Percentiles rank a stretch among this genome's conserved stretches.
These are phyloP conservation scores for Crithidia sp. DNA, from an alignment of 208 protist genomes.

Conservation along the genomic window DNA sequence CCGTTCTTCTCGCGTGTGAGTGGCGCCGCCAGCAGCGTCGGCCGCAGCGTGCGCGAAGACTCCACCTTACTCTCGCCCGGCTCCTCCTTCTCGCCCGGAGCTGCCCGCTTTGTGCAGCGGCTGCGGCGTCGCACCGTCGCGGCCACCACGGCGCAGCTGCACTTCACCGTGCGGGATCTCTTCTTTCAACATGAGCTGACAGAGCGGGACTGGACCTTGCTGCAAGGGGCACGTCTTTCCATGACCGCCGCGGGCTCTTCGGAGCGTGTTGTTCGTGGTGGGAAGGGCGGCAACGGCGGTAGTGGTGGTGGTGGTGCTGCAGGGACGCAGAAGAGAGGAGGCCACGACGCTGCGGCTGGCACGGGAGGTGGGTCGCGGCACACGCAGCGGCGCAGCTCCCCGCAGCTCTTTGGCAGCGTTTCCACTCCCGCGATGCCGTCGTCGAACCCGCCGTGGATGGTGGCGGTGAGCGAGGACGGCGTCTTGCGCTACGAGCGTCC, in stretches of 20 bases:
- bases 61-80: constrained; percentile 25
- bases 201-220: constrained; percentile 7
- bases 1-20: constrained; percentile 25
- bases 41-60: constrained; percentile 32
- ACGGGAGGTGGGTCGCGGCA: too few species aligned
- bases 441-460: constrained; percentile 11
- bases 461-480: constrained; percentile 29
- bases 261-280: not conserved
- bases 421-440: not conserved
- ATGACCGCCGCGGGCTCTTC: not conserved
- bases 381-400: constrained; percentile 2
- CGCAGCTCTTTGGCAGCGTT: not conserved
- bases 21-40: not conserved
- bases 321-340: not conserved
- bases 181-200: constrained; percentile 7
- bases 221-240: constrained; percentile 10
- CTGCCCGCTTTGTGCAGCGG: constrained; percentile 25
- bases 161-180: constrained; percentile 23
- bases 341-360: not conserved
- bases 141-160: constrained; percentile 10
- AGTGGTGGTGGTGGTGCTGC: not conserved
- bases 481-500: constrained; percentile 24
- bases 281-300: not conserved
- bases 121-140: constrained; percentile 24
- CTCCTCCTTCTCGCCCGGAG: constrained; percentile 26